phyloP scores from a whole-genome alignment of 169 alveolate genomes.

The Eimeria sp. region DNA sequence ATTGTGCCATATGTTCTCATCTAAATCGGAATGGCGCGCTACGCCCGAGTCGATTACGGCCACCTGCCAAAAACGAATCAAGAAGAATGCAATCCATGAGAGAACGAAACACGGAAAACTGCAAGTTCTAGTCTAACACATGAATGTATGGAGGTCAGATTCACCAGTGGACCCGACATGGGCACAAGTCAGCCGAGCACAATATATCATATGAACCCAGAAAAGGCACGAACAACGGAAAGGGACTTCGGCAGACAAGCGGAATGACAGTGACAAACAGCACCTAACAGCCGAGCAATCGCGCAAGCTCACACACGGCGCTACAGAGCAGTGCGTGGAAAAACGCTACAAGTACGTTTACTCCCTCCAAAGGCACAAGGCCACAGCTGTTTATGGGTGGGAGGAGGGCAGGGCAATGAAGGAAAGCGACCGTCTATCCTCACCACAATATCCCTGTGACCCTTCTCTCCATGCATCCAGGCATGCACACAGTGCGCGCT shows the following conservation, averaged over 20 bases:
- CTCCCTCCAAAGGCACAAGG: no score
- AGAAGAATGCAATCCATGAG: neutral
- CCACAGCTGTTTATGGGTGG: neutral
- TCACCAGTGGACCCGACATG: neutral
- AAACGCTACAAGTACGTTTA: neutral
- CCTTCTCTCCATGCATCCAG: slow-evolving; percentile 79
- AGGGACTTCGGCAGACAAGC: neutral
- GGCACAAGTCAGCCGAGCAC: neutral
- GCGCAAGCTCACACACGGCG: neutral
- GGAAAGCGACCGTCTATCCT: neutral
- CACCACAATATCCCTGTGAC: slow-evolving; percentile 58
- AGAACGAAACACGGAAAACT: no score
- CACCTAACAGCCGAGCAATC: neutral
- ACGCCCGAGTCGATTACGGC: slow-evolving; percentile 74
- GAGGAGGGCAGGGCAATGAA: neutral
- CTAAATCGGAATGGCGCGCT: slow-evolving; percentile 20
- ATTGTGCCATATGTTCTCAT: slow-evolving; percentile 53
- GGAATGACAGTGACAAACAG: neutral
- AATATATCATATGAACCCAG: neutral
- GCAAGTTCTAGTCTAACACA: neutral
- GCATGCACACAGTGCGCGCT: slow-evolving; percentile 14
- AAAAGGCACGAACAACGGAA: neutral
- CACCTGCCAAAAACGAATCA: slow-evolving; percentile 27
- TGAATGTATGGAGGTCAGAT: neutral
- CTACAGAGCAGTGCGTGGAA: neutral